Evolutionary conservation across 768 basidiomycete genomes (phyloP), one percentile per base, ranked within the genome.

Genomic region (Leucogyrophana mollusca): DNA sequence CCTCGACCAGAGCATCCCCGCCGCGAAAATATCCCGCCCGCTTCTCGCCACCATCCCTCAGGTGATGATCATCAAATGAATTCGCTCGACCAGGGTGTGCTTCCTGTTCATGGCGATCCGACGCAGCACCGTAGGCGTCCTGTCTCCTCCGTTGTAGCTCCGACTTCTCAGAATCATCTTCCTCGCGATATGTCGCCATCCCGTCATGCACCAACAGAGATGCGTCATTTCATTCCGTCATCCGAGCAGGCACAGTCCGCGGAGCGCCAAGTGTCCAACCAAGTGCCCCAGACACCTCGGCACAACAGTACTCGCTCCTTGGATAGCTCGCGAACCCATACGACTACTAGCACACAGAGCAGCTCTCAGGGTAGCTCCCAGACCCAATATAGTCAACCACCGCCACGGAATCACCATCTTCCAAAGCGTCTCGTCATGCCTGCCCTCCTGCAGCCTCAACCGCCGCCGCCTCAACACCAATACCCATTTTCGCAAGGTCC

Each of bases 391-490:
- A 43, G 41, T 16, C 34, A 41, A 18, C 56, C 54, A 21, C 50
- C 50, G 4, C 54, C 43, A 14, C 63, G 61, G 43, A 50, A 46
- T 18, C 63, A 54, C 33, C 67, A 82, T 61, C 56, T 82, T 34
- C 87, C 87, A 3, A 84, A 78, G 59, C 77, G 71, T 38, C 78
- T 89, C 21, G 79, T 88, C 34, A 89, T 89, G 87, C 87, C 87
- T 37, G 65, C 82, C 3, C 87, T 82, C 13, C 72, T 89, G 32
- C 79, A 81, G 56, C 64, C 64, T 48, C 58, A 59, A 21, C 48
- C 50, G 45, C 46, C 46, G 14, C 47, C 54, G 11, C 52, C 48
- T 11, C 41, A 49, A 32, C 44, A 51, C 20, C 55, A 59, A 39
- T 35, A 47, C 21, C 46, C 34, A n/a, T 56, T 57, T 33, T 45